Percentiles rank a stretch among this genome's conserved stretches.
phyloP scores from a whole-genome alignment of 176 grass and related monocot species.

The barley (Hordeum vulgare) region MorexV3_pseudomolecules_assembly NC_058522.1:95326025-95326524 shows the following conservation, averaged over 20 bases:
- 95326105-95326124: background rate
- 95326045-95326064: constrained; percentile 31
- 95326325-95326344: constrained; percentile 45
- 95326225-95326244: constrained; percentile 40
- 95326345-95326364: constrained; percentile 33
- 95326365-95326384: background rate
- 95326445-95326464: constrained; percentile 37
- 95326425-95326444: background rate
- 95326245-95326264: background rate
- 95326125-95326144: constrained; percentile 26
- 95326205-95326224: constrained; percentile 34
- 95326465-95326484: background rate
- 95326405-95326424: constrained; percentile 4
- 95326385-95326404: background rate
- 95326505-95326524: constrained; percentile 39
- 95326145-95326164: constrained; percentile 11
- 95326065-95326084: background rate
- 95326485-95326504: background rate
- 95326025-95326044: constrained; percentile 34
- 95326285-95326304: constrained; percentile 30
- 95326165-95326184: background rate
- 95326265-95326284: constrained; percentile 44
- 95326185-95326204: constrained; percentile 32
- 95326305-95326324: background rate
- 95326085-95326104: background rate